Evolutionary conservation across 352 stramenopile species (phyloP), one percentile per base, ranked within the genome.

Genomic region (Paralagenidium karlingii): DNA sequence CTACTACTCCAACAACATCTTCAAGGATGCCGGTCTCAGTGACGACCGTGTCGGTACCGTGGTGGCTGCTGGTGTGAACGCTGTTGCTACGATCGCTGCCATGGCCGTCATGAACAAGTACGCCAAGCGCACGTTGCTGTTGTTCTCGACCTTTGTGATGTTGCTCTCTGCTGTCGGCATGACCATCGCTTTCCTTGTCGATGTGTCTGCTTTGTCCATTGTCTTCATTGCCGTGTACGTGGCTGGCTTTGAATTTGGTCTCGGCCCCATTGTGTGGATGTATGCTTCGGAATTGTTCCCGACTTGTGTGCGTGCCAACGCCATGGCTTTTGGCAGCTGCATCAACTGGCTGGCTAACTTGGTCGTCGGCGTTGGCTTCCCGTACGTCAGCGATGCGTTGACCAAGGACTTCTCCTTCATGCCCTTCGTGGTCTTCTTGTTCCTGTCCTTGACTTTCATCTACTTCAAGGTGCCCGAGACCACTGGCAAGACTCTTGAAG

Each of bases 231-330:
- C 56, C 0, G 53, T 51, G 2, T 82, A 65, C 40, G 65, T 78
- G 13, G 64, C 51, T 1, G 55, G 43, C 9, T 82, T 66, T 31
- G 51, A 45, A 18, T 43, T 65, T 15, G 74, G 60, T 20, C 53
- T 84, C 16, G 70, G 67, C 1, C 54, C 70, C 1, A 49, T 84
- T 7, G 60, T 63, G 27, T 84, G 60, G 45, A 56, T 68, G 2
- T 60, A 82, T 5, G 55, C 50, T 1, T 49, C 62, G 2, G 65
- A 69, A 13, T 45, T 84, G n/a, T 84, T 84, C 45, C 64, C 70
- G 0, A 52, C 80, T 16, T 56, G 55, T 3, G 51, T 78, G 24
- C 62, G 67, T 2, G 61, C 62, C 13, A 67, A 38, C 8, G 67
- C 60, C 11, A 51, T 54, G 13, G 67, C 63, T 3, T 34, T 81